A percentile compares a stretch with the other conserved stretches of the same genome.
phyloP scores from a whole-genome alignment of 1,139 yeast species.

The Torulaspora globosa region DNA sequence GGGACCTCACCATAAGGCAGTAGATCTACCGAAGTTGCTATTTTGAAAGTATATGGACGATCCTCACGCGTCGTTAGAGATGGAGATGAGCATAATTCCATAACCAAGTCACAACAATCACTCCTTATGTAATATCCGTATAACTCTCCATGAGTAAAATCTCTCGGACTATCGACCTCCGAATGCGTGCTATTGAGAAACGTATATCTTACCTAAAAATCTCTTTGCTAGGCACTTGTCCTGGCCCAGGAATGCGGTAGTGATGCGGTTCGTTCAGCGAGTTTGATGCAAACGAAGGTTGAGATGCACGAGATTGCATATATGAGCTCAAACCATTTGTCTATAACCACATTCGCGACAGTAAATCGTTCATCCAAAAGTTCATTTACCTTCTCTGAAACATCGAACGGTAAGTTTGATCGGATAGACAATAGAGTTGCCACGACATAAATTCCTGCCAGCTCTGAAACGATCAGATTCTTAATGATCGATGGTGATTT shows the following conservation, averaged over 20 bases:
- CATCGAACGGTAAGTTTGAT: constrained; percentile 61
- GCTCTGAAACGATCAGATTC: constrained; percentile 57
- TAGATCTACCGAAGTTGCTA: constrained; percentile 63
- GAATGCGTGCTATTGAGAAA: not conserved
- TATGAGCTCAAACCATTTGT: constrained; percentile 75
- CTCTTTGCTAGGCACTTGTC: not conserved
- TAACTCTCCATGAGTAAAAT: not conserved
- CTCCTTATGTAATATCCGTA: too few species aligned
- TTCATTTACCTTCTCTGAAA: constrained; percentile 41
- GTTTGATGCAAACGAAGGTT: constrained; percentile 47
- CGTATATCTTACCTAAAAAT: not conserved
- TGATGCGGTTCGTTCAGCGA: constrained; percentile 27
- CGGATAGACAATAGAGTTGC: constrained; percentile 77
- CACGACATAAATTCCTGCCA: constrained; percentile 72
- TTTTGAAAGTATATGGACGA: constrained; percentile 36
- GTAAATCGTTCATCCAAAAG: constrained; percentile 34
- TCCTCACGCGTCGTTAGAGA: not conserved
- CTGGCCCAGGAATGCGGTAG: constrained; percentile 1
- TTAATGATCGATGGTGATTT: constrained; percentile 36
- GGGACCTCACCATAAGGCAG: constrained; percentile 62
- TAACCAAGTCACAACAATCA: not conserved
- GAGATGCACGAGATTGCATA: constrained; percentile 55
- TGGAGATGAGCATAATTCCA: not conserved
- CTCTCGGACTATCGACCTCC: not conserved
- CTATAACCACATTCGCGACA: constrained; percentile 54